Base-by-base conservation (phyloP, 2,329 filamentous ascomycete genomes). In the Thelonectria discophora region DNA sequence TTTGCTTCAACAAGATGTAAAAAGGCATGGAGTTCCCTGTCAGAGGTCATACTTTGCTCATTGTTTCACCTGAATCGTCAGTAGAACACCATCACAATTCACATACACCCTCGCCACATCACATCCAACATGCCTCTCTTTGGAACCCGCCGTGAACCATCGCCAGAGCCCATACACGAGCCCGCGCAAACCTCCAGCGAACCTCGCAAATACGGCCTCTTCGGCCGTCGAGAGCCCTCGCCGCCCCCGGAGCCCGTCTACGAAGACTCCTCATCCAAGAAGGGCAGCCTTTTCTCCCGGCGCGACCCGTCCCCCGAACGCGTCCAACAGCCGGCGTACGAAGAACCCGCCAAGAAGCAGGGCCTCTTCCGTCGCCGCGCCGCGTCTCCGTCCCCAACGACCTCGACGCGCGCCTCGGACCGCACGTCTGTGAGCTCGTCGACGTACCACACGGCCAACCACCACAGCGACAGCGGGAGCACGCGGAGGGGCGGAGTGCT, bases 401-500 rank as follows among this genome's bases (percentile, higher is more conserved):
- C 58, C 27, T 55, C 61, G 1, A 65, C 66, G 12, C 63, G 60
- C n/a, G 68, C 71, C 21, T 47, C 58, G 32, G 52, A 55, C 53
- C 48, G 54, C 21, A 48, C 58, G 10, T 61, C 58, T 4, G 37
- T 56, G 58, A 61, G 53, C 53, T 61, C 40, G 18, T 63, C 62
- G 27, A 54, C 64, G 18, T 52, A 32, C 30, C 57, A 58, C 21
- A 60, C 55, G 40, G 32, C 42, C 42, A 52, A 54, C 47, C 37
- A 51, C 39, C 34, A 55, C 15, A 49, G 20, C 39, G 24, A 55
- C 15, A 58, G 53, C 3, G 59, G 60, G 17, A 49, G 52, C 57
- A 49, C 32, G 15, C 54, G 59, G 15, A 52, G 61, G 6, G 50
- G 78, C 58, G 76, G 80, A 43, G 75, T 84, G 6, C 73, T 84